Evolutionary conservation across 257 asterid genomes (phyloP).

Genomic region (Henckelia pumila): DNA sequence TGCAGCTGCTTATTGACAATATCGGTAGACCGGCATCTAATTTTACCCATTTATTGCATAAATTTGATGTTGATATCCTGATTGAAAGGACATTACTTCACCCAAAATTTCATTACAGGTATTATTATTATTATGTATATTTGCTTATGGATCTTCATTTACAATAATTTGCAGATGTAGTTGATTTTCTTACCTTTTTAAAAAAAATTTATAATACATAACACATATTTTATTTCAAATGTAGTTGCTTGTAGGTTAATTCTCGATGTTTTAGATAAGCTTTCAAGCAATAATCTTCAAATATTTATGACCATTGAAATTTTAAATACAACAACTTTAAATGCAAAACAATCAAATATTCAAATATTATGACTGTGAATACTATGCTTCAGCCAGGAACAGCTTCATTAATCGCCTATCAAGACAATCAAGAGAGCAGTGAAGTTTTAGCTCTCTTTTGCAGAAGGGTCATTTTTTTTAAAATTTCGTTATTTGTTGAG

Average conservation of each 20-base stretch:
- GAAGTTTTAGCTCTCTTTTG: slow-evolving; percentile 42
- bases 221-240: slow-evolving; percentile 26
- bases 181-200: slow-evolving; percentile 27
- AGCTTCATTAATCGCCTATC: slow-evolving; percentile 75
- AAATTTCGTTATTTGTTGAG: slow-evolving; percentile 30
- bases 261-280: slow-evolving; percentile 81
- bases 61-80: slow-evolving; percentile 77
- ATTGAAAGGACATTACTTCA: slow-evolving; percentile 82
- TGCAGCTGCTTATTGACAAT: slow-evolving; percentile 93
- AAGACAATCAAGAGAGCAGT: slow-evolving; percentile 71
- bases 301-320: too few species aligned
- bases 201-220: not conserved
- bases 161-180: slow-evolving; percentile 17
- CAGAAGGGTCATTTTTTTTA: slow-evolving; percentile 21
- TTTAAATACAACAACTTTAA: too few species aligned
- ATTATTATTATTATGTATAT: not conserved
- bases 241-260: slow-evolving; percentile 93
- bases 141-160: slow-evolving; percentile 1
- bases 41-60: slow-evolving; percentile 80
- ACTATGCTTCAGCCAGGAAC: slow-evolving; percentile 35
- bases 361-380: slow-evolving; percentile 39
- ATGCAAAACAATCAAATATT: too few species aligned
- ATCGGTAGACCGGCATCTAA: slow-evolving; percentile 83
- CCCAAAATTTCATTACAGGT: slow-evolving; percentile 94
- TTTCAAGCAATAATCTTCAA: too few species aligned